Percentiles rank a stretch among this genome's conserved stretches.
Conservation (phyloP, 495 filamentous ascomycete genomes). For the Hypoxylon cercidicola region DNA sequence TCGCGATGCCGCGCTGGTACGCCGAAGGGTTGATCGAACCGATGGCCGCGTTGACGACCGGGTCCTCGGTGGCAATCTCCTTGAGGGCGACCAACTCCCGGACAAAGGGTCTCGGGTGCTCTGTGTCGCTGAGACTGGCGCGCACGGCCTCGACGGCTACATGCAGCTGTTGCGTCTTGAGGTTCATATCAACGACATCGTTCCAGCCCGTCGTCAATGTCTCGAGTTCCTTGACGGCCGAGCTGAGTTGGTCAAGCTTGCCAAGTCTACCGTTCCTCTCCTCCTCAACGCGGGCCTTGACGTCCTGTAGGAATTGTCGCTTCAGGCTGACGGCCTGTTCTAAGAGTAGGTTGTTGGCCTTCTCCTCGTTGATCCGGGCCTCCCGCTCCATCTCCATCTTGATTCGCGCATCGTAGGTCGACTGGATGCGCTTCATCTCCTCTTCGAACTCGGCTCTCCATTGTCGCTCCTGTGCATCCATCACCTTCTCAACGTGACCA, state of each 20-base stretch:
- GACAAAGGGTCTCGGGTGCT: conserved; percentile 83
- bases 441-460: conserved; percentile 90
- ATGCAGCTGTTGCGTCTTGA: conserved; percentile 93
- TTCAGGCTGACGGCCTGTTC: conserved; percentile 92
- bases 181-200: conserved; percentile 84
- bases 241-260: conserved; percentile 82
- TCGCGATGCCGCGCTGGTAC: conserved; percentile 91
- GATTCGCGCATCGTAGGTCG: conserved; percentile 82
- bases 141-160: conserved; percentile 94
- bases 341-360: conserved; percentile 82
- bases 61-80: conserved; percentile 83
- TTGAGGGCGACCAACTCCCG: conserved; percentile 93
- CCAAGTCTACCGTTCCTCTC: conserved; percentile 89
- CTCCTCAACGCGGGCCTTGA: conserved; percentile 83
- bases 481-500: conserved; percentile 76
- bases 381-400: conserved; percentile 77
- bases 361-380: conserved; percentile 79
- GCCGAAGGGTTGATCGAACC: conserved; percentile 91
- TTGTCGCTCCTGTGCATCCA: conserved; percentile 76
- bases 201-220: conserved; percentile 86
- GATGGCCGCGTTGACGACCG: conserved; percentile 89
- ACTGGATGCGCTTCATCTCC: conserved; percentile 80
- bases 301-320: conserved; percentile 78
- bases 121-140: conserved; percentile 76
- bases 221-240: conserved; percentile 81